Percentiles rank a stretch among this genome's conserved stretches.
Evolutionary conservation across 352 stramenopile genomes (phyloP).

Genomic region (Phytophthora capsici): DNA sequence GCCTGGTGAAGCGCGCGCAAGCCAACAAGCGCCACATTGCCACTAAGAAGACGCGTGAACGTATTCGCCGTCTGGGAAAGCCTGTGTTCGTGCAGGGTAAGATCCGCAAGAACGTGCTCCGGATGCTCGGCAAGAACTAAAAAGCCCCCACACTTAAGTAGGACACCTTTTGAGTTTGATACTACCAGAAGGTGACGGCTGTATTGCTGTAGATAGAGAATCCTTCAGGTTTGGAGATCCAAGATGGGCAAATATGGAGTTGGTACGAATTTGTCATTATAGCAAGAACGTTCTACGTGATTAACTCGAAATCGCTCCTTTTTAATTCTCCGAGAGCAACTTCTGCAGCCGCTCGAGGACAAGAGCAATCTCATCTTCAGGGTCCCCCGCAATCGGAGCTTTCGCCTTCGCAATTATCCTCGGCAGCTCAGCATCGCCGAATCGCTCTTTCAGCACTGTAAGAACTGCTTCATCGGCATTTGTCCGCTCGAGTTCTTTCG

Average conservation of each 20-base stretch:
- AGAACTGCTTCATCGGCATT: not conserved
- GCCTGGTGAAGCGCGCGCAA: conserved; percentile 78
- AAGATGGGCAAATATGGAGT: conserved; percentile 19
- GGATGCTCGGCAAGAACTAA: conserved; percentile 64
- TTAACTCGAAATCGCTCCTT: no score
- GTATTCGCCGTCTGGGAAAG: conserved; percentile 78
- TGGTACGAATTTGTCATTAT: conserved; percentile 14
- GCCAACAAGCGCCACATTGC: conserved; percentile 87
- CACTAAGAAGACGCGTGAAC: conserved; percentile 85
- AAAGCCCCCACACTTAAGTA: not conserved
- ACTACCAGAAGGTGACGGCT: not conserved
- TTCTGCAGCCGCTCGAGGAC: not conserved
- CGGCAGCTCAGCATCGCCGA: not conserved
- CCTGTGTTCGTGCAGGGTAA: conserved; percentile 71
- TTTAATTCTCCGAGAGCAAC: no score
- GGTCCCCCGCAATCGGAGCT: not conserved
- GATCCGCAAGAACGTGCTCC: conserved; percentile 86
- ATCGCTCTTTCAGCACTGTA: not conserved
- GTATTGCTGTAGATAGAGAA: conserved; percentile 23
- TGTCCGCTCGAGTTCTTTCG: not conserved
- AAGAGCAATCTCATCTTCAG: not conserved
- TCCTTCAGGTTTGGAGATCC: conserved; percentile 1
- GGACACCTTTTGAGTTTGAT: conserved; percentile 1
- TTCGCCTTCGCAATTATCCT: not conserved
- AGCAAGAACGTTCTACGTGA: no score